Evolutionary conservation across 1,139 yeast species (phyloP).

Genomic region (Pichia sp.): DNA sequence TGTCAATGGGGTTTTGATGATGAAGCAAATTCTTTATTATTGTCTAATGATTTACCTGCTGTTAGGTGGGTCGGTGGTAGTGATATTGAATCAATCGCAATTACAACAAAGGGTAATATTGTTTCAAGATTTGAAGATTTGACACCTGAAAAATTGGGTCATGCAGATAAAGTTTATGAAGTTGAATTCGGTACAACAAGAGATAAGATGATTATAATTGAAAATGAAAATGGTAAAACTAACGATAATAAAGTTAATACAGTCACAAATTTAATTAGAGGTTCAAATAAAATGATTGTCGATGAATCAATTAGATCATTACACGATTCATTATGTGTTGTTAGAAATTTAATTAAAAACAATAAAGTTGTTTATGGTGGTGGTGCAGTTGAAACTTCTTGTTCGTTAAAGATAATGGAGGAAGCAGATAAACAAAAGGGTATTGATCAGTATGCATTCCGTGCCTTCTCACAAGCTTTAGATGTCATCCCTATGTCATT

Average conservation of each 20-base stretch:
- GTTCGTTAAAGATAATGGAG: constrained; percentile 85
- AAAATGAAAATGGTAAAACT: constrained; percentile 61
- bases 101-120: constrained; percentile 94
- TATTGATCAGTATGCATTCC: constrained; percentile 95
- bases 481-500: constrained; percentile 91
- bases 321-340: constrained; percentile 96
- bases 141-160: constrained; percentile 73
- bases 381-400: constrained; percentile 94
- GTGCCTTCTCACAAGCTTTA: constrained; percentile 87
- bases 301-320: constrained; percentile 96
- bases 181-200: constrained; percentile 94
- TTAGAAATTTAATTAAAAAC: constrained; percentile 88
- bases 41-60: constrained; percentile 86
- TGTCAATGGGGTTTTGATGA: constrained; percentile 99
- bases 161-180: constrained; percentile 80
- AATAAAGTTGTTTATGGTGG: constrained; percentile 96
- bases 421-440: constrained; percentile 93
- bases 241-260: constrained; percentile 35
- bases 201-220: constrained; percentile 92
- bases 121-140: constrained; percentile 97
- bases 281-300: constrained; percentile 95
- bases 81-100: constrained; percentile 90
- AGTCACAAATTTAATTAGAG: constrained; percentile 89
- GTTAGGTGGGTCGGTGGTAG: constrained; percentile 99
- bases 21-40: constrained; percentile 90